phyloP scores from a whole-genome alignment of 2,329 filamentous ascomycete species.

The Coleophoma cylindrospora region DNA sequence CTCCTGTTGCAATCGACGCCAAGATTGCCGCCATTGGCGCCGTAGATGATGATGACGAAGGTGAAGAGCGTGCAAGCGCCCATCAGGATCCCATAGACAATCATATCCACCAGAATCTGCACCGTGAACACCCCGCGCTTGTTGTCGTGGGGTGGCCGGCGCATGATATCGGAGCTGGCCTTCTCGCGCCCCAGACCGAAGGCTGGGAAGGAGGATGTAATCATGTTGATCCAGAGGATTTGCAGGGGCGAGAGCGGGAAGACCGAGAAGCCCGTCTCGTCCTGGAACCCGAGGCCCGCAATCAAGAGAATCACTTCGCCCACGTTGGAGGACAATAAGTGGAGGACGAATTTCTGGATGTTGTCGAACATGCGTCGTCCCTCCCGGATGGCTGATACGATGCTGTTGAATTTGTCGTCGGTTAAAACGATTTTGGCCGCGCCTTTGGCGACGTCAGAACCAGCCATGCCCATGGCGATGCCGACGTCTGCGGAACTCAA shows the following conservation, averaged over 20 bases:
- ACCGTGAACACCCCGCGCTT: constrained; percentile 44
- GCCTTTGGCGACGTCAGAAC: constrained; percentile 59
- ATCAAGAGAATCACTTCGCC: constrained; percentile 52
- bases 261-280: constrained; percentile 43
- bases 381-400: constrained; percentile 46
- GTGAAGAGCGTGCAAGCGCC: constrained; percentile 41
- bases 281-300: constrained; percentile 54
- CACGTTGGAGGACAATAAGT: constrained; percentile 49
- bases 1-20: constrained; percentile 48
- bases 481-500: constrained; percentile 49
- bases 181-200: constrained; percentile 55
- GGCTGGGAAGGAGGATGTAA: constrained; percentile 53
- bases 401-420: constrained; percentile 46
- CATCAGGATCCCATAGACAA: constrained; percentile 46
- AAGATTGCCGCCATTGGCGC: constrained; percentile 42
- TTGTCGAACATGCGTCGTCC: constrained; percentile 49
- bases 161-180: constrained; percentile 47
- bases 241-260: constrained; percentile 54
- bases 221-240: constrained; percentile 61
- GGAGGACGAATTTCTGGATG: constrained; percentile 53
- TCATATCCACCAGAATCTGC: constrained; percentile 47
- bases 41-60: constrained; percentile 47
- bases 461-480: constrained; percentile 55
- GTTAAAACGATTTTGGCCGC: constrained; percentile 48
- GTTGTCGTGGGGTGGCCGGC: constrained; percentile 46